phyloP scores from a whole-genome alignment of 2,329 filamentous ascomycete species.

The Chalaropsis thielavioides region DNA sequence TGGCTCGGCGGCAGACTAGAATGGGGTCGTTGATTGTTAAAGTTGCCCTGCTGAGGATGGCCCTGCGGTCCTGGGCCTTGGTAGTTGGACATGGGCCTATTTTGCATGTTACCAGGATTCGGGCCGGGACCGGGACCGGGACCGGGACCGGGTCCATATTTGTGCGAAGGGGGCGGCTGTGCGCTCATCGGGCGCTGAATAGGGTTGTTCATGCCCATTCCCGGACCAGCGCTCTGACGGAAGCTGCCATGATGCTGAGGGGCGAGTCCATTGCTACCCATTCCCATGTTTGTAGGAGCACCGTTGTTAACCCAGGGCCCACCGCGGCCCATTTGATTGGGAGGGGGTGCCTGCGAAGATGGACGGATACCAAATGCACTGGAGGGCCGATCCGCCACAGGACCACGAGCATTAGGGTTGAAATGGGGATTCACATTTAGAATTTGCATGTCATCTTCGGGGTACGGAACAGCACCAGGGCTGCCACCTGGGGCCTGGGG shows the following conservation, averaged over 20 bases:
- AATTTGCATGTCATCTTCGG: constrained; percentile 34
- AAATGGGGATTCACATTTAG: constrained; percentile 28
- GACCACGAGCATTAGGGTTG: constrained; percentile 35
- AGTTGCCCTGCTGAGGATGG: constrained; percentile 19
- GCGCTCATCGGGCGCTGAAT: constrained; percentile 14
- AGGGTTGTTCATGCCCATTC: constrained; percentile 8
- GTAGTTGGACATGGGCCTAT: constrained; percentile 19
- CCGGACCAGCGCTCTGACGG: constrained; percentile 15
- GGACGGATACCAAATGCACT: constrained; percentile 42
- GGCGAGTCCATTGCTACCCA: constrained; percentile 4
- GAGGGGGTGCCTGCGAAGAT: constrained; percentile 20
- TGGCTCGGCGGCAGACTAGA: constrained; percentile 20
- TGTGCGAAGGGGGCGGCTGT: constrained; percentile 7
- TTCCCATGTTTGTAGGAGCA: neutral
- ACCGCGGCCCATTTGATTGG: constrained; percentile 15
- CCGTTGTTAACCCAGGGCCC: constrained; percentile 12
- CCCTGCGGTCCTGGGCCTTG: constrained; percentile 20
- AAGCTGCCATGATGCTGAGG: constrained; percentile 12
- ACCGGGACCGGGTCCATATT: constrained; percentile 22
- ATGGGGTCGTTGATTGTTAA: constrained; percentile 7
- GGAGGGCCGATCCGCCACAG: constrained; percentile 34
- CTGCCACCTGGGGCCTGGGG: constrained; percentile 16
- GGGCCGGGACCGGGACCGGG: constrained; percentile 24
- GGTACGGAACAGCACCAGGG: constrained; percentile 39
- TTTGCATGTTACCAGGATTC: constrained; percentile 24